These are phyloP conservation scores for Phanerochaete carnosa DNA, from an alignment of 768 basidiomycete genomes.

Conservation along the genomic window DNA sequence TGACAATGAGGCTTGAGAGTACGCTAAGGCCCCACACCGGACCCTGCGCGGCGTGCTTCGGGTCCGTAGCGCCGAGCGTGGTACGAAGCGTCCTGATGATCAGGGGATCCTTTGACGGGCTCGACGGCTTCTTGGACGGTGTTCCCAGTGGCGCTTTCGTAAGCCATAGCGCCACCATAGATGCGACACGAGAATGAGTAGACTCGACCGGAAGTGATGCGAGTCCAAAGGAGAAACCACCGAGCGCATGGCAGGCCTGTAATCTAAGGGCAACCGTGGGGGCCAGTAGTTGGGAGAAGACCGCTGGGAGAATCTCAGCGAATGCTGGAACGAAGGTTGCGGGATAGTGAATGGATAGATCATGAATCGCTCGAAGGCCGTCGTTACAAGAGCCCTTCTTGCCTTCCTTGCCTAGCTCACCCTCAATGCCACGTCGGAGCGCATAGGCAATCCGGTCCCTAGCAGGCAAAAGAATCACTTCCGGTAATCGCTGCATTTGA, in stretches of 20 bases:
- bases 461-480: slow-evolving; percentile 55
- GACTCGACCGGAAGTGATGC: slow-evolving; percentile 44
- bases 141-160: slow-evolving; percentile 31
- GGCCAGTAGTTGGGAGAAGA: slow-evolving; percentile 62
- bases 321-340: slow-evolving; percentile 69
- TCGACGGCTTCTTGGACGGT: slow-evolving; percentile 33
- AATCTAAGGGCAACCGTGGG: slow-evolving; percentile 61
- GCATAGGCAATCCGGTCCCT: slow-evolving; percentile 68
- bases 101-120: slow-evolving; percentile 37
- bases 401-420: slow-evolving; percentile 84
- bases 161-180: slow-evolving; percentile 44
- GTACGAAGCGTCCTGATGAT: slow-evolving; percentile 68
- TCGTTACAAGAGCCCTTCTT: slow-evolving; percentile 82
- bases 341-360: slow-evolving; percentile 62
- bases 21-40: slow-evolving; percentile 70
- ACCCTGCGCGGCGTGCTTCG: slow-evolving; percentile 63
- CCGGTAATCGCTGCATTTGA: slow-evolving; percentile 67
- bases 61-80: slow-evolving; percentile 53
- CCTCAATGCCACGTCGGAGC: slow-evolving; percentile 72
- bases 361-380: slow-evolving; percentile 75
- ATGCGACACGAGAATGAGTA: slow-evolving; percentile 52
- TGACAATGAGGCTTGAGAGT: slow-evolving; percentile 58
- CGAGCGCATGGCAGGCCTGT: slow-evolving; percentile 74
- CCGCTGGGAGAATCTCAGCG: slow-evolving; percentile 51
- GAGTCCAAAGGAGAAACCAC: slow-evolving; percentile 59